These are phyloP conservation scores for Camellia sinensis DNA, from an alignment of 148 eudicot species.

Conservation along the genomic window DNA sequence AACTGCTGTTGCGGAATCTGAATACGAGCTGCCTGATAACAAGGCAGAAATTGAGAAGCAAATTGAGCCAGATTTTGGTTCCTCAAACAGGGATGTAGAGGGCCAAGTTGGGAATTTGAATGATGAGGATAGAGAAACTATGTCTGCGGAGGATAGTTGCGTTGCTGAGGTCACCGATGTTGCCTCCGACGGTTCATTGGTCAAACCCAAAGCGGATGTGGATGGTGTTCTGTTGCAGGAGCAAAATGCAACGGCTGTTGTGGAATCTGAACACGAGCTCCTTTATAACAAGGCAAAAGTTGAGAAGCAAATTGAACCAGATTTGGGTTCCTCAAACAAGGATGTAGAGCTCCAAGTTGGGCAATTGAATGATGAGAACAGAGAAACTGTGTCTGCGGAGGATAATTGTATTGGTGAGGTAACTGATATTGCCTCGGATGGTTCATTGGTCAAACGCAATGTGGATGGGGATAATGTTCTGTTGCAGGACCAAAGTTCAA, in stretches of 20 bases:
- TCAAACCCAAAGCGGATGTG: not conserved
- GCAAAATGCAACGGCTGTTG: constrained; percentile 5
- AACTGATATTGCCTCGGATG: not conserved
- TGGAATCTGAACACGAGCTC: not conserved
- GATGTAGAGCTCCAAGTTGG: constrained; percentile 8
- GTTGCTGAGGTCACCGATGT: not conserved
- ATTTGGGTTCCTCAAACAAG: not conserved
- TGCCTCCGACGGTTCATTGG: not conserved
- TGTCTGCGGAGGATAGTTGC: not conserved
- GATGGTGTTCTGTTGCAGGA: constrained; percentile 1
- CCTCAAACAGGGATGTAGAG: not conserved
- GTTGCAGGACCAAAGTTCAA: constrained; percentile 12
- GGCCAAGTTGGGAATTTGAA: constrained; percentile 13
- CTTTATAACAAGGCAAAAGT: constrained; percentile 23
- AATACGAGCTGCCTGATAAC: constrained; percentile 5
- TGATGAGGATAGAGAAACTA: not conserved
- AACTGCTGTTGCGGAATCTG: constrained; percentile 2
- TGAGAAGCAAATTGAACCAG: constrained; percentile 19
- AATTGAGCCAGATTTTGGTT: constrained; percentile 8
- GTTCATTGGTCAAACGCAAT: not conserved
- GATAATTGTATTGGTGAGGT: not conserved
- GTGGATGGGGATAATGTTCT: not conserved
- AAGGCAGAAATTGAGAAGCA: constrained; percentile 24
- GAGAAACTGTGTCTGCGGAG: not conserved
- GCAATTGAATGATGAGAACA: constrained; percentile 8